These are phyloP conservation scores for Scytalidium lignicola DNA, from an alignment of 2,329 filamentous ascomycete species.

Conservation along the genomic window DNA sequence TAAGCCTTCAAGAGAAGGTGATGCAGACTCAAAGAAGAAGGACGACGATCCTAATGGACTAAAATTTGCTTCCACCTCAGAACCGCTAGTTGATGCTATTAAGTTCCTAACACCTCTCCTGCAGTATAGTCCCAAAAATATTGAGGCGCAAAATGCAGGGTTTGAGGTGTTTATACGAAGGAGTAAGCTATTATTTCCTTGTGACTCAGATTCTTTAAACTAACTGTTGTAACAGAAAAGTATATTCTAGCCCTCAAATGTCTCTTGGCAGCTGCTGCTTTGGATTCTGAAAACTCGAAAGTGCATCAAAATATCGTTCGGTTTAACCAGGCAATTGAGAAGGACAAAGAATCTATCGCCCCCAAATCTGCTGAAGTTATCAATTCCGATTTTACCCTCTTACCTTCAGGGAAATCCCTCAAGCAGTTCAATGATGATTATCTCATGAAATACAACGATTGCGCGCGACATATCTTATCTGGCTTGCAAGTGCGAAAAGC, in stretches of 20 bases:
- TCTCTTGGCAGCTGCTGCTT: constrained; percentile 64
- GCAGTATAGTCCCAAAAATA: constrained; percentile 73
- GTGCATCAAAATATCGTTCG: constrained; percentile 71
- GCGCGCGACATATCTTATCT: constrained; percentile 57
- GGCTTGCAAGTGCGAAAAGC: constrained; percentile 55
- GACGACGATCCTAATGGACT: constrained; percentile 83
- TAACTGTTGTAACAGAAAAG: constrained; percentile 57
- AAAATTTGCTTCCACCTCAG: constrained; percentile 72
- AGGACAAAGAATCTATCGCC: constrained; percentile 53
- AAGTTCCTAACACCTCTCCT: constrained; percentile 81
- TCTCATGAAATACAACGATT: constrained; percentile 55
- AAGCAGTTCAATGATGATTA: constrained; percentile 63
- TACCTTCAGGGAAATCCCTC: constrained; percentile 54
- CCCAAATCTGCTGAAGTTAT: constrained; percentile 65
- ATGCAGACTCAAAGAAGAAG: constrained; percentile 72
- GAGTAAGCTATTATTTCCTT: constrained; percentile 49
- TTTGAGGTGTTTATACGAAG: constrained; percentile 86
- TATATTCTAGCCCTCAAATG: constrained; percentile 83
- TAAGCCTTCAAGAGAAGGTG: constrained; percentile 56
- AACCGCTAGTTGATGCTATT: constrained; percentile 80
- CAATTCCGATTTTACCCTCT: constrained; percentile 58
- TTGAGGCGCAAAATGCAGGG: constrained; percentile 76
- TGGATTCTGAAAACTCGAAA: constrained; percentile 65
- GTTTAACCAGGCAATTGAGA: constrained; percentile 59
- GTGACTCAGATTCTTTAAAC: constrained; percentile 8